Evolutionary conservation across 352 stramenopile species (phyloP), one percentile per base, ranked within the genome.

Genomic region (Pythium coloratum): DNA sequence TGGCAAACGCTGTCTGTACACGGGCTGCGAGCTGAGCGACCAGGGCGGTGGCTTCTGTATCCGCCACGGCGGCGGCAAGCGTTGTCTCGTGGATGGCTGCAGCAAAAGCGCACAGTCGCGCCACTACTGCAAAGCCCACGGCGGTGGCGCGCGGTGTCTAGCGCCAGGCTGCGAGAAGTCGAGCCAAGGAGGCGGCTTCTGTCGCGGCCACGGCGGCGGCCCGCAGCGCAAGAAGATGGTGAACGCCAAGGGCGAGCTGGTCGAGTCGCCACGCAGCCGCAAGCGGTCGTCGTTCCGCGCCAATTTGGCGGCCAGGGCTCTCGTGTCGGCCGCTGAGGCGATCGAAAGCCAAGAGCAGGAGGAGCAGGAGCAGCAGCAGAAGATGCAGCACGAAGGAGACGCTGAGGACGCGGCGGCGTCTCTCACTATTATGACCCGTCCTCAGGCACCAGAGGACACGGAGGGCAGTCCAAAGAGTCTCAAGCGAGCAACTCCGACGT

Each of bases 41-140:
- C 66, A 72, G 33, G 66, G 66, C 3, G 84, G 83, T 7, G 86
- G 86, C 0, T 89, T 91, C 33, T 94, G 86, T 69, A 91, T 91
- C 68, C 90, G 82, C 42, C 86, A 92, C 59, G 86, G 86, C 3
- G 86, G 82, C n/a, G 86, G 84, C 26, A 92, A 94, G 69, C 86
- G 86, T 16, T 94, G 86, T 49, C 44, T 51, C 18, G 40, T 72
- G 13, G 59, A 72, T 3, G 75, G 75, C n/a, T 88, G 80, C 59
- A 60, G 56, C 44, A 86, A 88, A 68, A 78, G 75, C 36, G 80
- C 80, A 55, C 80, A 86, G 59, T 84, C 80, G n/a, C 73, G 80
- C 18, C 65, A 72, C 18, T 80, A 83, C 60, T 88, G 80, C 69
- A 88, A 88, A 66, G 76, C 77, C 2, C 80, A 88, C 58, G 77